phyloP scores from a whole-genome alignment of 2,329 filamentous ascomycete species.

The Cordyceps tenuipes region DNA sequence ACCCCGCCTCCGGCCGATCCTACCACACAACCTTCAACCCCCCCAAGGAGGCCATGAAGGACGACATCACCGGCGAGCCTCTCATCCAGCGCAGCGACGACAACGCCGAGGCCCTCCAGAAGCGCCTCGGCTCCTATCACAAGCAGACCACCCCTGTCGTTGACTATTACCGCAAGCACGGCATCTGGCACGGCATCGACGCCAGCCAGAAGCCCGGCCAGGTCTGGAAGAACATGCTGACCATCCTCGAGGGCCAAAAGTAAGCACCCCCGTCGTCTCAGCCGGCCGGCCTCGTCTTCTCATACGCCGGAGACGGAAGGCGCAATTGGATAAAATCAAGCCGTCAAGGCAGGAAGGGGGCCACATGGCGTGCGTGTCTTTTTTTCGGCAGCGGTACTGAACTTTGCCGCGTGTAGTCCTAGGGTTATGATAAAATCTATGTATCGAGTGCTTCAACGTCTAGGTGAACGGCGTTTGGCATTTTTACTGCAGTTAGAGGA shows the following conservation, averaged over 20 bases:
- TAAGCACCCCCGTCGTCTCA: conserved; percentile 13
- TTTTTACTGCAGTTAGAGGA: conserved; percentile 1
- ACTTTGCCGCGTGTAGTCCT: conserved; percentile 9
- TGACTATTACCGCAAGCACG: conserved; percentile 92
- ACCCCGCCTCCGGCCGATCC: conserved; percentile 90
- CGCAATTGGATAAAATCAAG: conserved; percentile 12
- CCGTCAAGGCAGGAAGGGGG: neutral
- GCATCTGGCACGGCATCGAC: conserved; percentile 93
- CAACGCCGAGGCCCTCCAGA: conserved; percentile 92
- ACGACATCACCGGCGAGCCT: conserved; percentile 94
- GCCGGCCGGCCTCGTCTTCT: neutral
- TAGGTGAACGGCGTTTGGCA: conserved; percentile 1
- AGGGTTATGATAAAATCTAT: conserved; percentile 10
- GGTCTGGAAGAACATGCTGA: conserved; percentile 89
- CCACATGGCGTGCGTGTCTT: neutral
- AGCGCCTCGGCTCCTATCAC: conserved; percentile 90
- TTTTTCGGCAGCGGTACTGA: neutral
- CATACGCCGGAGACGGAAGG: neutral
- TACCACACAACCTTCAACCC: conserved; percentile 99
- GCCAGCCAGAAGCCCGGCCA: conserved; percentile 91
- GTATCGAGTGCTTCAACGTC: conserved; percentile 5
- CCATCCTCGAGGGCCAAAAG: conserved; percentile 64
- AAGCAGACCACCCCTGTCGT: conserved; percentile 88
- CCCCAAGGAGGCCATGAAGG: conserved; percentile 86
- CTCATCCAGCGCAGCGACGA: conserved; percentile 94